Evolutionary conservation across 2,329 filamentous ascomycete genomes (phyloP).

Genomic region (Aspergillus versicolor): DNA sequence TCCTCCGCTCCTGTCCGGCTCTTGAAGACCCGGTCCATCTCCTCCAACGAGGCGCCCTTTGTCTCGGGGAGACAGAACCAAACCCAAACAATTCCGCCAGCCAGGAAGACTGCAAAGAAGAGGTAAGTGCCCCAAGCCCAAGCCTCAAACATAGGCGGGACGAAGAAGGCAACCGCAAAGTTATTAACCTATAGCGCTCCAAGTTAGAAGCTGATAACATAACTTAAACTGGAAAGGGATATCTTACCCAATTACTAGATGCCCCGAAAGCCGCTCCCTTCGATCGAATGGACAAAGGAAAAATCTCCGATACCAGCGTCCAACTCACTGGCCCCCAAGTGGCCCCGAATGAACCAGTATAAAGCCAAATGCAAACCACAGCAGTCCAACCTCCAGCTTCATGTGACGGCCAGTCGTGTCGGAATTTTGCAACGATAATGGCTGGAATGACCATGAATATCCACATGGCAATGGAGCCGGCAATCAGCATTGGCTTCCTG

Average conservation of each 20-base stretch:
- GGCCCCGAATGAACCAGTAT: conserved; percentile 25
- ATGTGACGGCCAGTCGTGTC: conserved; percentile 28
- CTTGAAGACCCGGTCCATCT: conserved; percentile 47
- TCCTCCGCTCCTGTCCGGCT: conserved; percentile 27
- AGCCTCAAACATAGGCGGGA: conserved; percentile 25
- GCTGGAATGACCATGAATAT: conserved; percentile 26
- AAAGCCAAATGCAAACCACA: conserved; percentile 30
- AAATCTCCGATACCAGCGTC: conserved; percentile 30
- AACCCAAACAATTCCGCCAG: conserved; percentile 26
- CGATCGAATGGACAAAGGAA: conserved; percentile 29
- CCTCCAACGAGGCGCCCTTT: conserved; percentile 57
- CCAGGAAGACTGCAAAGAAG: conserved; percentile 29
- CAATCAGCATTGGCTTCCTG: conserved; percentile 30
- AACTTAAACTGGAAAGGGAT: too few species aligned
- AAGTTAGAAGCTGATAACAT: not conserved
- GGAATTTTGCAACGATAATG: conserved; percentile 28
- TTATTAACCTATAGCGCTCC: conserved; percentile 22
- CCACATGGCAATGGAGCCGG: conserved; percentile 25
- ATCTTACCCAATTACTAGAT: conserved; percentile 27
- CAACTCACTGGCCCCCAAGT: conserved; percentile 31
- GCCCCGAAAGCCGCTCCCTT: conserved; percentile 30
- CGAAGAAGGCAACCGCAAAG: conserved; percentile 30
- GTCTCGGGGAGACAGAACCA: conserved; percentile 51
- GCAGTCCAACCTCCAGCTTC: conserved; percentile 28
- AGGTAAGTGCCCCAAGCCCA: conserved; percentile 31